These are phyloP conservation scores for Piloderma croceum DNA, from an alignment of 768 basidiomycete species.

Conservation along the genomic window DNA sequence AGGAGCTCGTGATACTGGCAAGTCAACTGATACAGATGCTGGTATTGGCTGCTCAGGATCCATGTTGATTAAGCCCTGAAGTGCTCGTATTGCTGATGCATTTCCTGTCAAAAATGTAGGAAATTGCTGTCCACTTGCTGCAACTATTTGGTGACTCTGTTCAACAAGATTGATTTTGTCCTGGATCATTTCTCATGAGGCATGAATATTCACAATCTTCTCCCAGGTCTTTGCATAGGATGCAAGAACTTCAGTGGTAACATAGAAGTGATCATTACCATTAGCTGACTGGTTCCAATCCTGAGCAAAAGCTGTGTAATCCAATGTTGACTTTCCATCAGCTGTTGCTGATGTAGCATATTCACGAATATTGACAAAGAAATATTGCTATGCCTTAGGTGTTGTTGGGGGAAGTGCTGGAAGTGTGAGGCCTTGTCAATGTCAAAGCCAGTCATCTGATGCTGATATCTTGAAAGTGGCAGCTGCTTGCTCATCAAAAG, in stretches of 20 bases:
- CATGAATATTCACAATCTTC: slow-evolving; percentile 16
- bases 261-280: slow-evolving; percentile 19
- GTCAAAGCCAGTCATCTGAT: slow-evolving; percentile 18
- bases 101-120: too few species aligned
- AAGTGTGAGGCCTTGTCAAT: slow-evolving; percentile 18
- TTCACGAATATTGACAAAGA: too few species aligned
- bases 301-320: slow-evolving; percentile 17
- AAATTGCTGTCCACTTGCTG: too few species aligned
- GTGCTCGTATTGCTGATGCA: too few species aligned
- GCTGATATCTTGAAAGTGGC: slow-evolving; percentile 6
- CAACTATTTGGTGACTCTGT: too few species aligned
- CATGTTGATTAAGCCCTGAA: too few species aligned
- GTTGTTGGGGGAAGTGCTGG: slow-evolving; percentile 19
- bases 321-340: slow-evolving; percentile 10
- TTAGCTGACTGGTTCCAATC: slow-evolving; percentile 20
- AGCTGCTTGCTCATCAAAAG: background rate
- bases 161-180: slow-evolving; percentile 1
- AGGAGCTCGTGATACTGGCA: too few species aligned
- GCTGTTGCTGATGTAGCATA: background rate
- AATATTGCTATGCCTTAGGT: slow-evolving; percentile 12
- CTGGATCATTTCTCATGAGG: slow-evolving; percentile 20
- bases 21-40: too few species aligned
- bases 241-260: slow-evolving; percentile 19
- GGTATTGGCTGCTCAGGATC: too few species aligned
- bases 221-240: slow-evolving; percentile 22